Evolutionary conservation across 306 rosid genomes (phyloP).

Genomic region (Hippophae tibetana): DNA sequence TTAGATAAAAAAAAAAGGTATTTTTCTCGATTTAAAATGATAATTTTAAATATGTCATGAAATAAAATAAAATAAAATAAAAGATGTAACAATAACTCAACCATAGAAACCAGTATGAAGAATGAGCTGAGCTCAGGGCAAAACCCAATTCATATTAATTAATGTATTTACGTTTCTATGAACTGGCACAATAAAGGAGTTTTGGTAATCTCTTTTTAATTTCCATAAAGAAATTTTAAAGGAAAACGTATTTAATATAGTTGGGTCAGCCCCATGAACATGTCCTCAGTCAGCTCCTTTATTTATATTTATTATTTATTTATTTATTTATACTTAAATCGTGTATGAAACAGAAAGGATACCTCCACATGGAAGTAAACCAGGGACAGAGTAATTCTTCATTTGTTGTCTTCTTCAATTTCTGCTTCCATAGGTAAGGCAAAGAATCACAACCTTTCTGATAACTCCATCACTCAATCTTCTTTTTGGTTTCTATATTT

Average conservation of each 20-base stretch:
- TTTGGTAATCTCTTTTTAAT: slow-evolving; percentile 8
- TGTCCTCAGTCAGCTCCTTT: slow-evolving; percentile 11
- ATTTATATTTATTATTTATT: slow-evolving; percentile 2
- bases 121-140: slow-evolving; percentile 1
- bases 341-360: slow-evolving; percentile 8
- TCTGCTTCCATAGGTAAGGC: slow-evolving; percentile 24
- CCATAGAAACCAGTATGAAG: not conserved
- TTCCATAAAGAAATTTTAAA: not conserved
- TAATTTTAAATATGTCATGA: too few relatives aligned
- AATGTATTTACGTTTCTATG: slow-evolving; percentile 15
- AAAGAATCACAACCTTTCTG: slow-evolving; percentile 11
- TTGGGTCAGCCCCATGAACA: slow-evolving; percentile 7
- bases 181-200: slow-evolving; percentile 22
- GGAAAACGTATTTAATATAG: slow-evolving; percentile 13
- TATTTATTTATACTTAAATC: not conserved
- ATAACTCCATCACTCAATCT: not conserved
- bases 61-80: too few relatives aligned
- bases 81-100: too few relatives aligned
- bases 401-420: slow-evolving; percentile 34
- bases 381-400: slow-evolving; percentile 8
- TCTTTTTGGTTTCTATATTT: slow-evolving; percentile 18
- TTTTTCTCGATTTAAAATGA: too few relatives aligned
- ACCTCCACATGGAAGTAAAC: slow-evolving; percentile 22
- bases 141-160: slow-evolving; percentile 10
- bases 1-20: too few relatives aligned